These are phyloP conservation scores for Diddensiella transvaalensis DNA, from an alignment of 805 yeast genomes.

Conservation along the genomic window DNA sequence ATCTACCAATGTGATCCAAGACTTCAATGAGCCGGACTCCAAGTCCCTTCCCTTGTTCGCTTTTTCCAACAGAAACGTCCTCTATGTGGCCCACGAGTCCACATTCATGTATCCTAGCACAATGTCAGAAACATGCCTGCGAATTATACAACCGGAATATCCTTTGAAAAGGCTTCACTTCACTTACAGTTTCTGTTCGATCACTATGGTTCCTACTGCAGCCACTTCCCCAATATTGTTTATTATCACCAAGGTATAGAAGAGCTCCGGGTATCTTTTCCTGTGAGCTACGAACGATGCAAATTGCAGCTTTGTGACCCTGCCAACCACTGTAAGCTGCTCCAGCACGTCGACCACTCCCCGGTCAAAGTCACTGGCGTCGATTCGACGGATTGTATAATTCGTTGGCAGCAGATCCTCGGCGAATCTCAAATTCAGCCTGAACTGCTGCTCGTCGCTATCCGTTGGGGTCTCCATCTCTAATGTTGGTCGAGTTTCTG, in stretches of 20 bases:
- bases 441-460: neutral
- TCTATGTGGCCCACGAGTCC: constrained; percentile 24
- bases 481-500: too few relatives aligned
- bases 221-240: constrained; percentile 9
- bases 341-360: constrained; percentile 18
- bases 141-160: neutral
- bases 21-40: constrained; percentile 14
- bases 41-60: constrained; percentile 20
- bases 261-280: constrained; percentile 3
- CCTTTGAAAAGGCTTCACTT: too few relatives aligned
- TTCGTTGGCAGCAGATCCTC: constrained; percentile 12
- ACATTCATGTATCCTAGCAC: constrained; percentile 15
- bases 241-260: constrained; percentile 16
- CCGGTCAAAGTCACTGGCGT: constrained; percentile 13
- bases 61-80: constrained; percentile 17
- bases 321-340: constrained; percentile 19
- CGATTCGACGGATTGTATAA: constrained; percentile 15
- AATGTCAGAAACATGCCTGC: neutral
- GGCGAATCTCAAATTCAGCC: neutral
- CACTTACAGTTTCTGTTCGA: constrained; percentile 18
- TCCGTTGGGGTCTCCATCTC: neutral
- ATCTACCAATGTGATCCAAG: constrained; percentile 15
- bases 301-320: constrained; percentile 10
- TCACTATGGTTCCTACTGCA: constrained; percentile 18
- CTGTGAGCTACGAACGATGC: constrained; percentile 10